A percentile compares a stretch with the other conserved stretches of the same genome.
These are phyloP conservation scores for Paecilomyces niveus DNA, from an alignment of 2,329 filamentous ascomycete species.

Conservation along the genomic window DNA sequence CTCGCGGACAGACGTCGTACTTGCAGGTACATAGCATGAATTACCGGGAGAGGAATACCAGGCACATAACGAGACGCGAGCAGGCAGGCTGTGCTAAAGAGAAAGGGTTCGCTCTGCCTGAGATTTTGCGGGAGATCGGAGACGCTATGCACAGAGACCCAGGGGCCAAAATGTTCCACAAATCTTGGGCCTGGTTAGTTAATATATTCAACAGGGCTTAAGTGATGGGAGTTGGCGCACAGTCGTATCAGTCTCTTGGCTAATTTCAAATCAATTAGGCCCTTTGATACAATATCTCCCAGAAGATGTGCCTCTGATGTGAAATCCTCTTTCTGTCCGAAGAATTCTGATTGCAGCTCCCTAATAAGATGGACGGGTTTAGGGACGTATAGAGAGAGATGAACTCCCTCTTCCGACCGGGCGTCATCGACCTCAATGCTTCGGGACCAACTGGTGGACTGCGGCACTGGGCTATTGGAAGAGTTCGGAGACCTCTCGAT, in stretches of 20 bases:
- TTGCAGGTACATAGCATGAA: slow-evolving; percentile 22
- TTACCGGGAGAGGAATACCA: slow-evolving; percentile 19
- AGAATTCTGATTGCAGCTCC: slow-evolving; percentile 25
- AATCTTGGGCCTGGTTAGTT: slow-evolving; percentile 13
- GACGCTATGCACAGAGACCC: slow-evolving; percentile 22
- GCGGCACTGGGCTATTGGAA: slow-evolving; percentile 11
- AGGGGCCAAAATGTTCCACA: slow-evolving; percentile 24
- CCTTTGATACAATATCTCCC: slow-evolving; percentile 19
- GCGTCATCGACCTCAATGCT: slow-evolving; percentile 18
- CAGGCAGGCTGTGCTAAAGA: slow-evolving; percentile 27
- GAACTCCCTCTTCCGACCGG: slow-evolving; percentile 12
- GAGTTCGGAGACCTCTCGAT: slow-evolving; percentile 17
- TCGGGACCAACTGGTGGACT: slow-evolving; percentile 6
- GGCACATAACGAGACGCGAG: slow-evolving; percentile 27
- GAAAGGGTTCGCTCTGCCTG: slow-evolving; percentile 18
- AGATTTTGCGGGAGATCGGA: slow-evolving; percentile 19
- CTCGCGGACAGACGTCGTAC: slow-evolving; percentile 24
- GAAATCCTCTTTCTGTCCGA: slow-evolving; percentile 17
- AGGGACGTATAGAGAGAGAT: slow-evolving; percentile 15
- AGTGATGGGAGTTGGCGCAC: slow-evolving; percentile 10
- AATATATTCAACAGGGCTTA: background rate
- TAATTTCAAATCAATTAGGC: slow-evolving; percentile 23
- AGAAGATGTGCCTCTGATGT: slow-evolving; percentile 16
- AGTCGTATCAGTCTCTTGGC: slow-evolving; percentile 24
- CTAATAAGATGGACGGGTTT: slow-evolving; percentile 25